Conservation (phyloP, 2,329 filamentous ascomycete species). For the Lasiodiplodia theobromae region DNA sequence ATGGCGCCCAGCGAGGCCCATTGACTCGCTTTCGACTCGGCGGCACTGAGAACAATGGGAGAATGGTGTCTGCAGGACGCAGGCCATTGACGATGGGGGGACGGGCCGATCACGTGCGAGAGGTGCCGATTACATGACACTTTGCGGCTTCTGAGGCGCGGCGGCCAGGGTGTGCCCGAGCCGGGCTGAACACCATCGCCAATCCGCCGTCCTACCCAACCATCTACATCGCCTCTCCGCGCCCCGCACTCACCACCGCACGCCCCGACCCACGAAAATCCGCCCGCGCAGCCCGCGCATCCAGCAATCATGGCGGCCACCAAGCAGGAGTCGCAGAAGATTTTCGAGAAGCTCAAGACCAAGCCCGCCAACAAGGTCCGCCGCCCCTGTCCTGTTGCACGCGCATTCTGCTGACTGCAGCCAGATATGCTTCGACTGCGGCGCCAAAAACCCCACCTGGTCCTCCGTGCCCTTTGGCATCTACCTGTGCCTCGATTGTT, state of each 20-base stretch:
- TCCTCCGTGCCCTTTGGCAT: conserved; percentile 97
- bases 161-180: conserved; percentile 10
- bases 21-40: too few species aligned
- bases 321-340: conserved; percentile 94
- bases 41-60: too few species aligned
- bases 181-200: conserved; percentile 26
- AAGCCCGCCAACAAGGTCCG: conserved; percentile 93
- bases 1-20: too few species aligned
- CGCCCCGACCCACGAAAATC: background rate
- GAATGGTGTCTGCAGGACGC: too few species aligned
- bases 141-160: conserved; percentile 27
- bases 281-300: conserved; percentile 4
- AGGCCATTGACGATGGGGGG: background rate
- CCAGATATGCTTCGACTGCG: conserved; percentile 97
- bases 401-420: conserved; percentile 12
- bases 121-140: conserved; percentile 8
- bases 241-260: conserved; percentile 15
- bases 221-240: background rate
- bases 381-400: conserved; percentile 29
- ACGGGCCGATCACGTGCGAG: conserved; percentile 23
- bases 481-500: conserved; percentile 98
- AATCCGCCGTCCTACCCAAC: conserved; percentile 16
- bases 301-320: conserved; percentile 68
- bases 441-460: conserved; percentile 98
- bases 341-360: conserved; percentile 96